A percentile compares a stretch with the other conserved stretches of the same genome.
Evolutionary conservation across 1,284 basidiomycete genomes (phyloP).

Genomic region (Ustilago nuda): DNA sequence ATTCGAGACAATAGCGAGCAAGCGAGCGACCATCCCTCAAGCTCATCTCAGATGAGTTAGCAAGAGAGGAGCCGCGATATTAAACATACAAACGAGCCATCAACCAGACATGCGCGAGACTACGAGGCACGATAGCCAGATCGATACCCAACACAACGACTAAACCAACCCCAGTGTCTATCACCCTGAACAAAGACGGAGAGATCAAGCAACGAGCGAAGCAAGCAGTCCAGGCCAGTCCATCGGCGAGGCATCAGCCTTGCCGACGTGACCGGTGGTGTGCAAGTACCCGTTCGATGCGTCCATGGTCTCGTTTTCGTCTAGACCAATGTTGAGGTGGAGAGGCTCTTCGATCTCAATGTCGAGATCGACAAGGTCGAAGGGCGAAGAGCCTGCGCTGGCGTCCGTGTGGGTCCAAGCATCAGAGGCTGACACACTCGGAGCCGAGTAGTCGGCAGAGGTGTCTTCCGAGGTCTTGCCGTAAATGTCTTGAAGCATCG

Average conservation of each 20-base stretch:
- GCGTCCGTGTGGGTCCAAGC: slow-evolving; percentile 21
- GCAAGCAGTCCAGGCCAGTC: slow-evolving; percentile 42
- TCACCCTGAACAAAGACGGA: slow-evolving; percentile 4
- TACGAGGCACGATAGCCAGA: slow-evolving; percentile 8
- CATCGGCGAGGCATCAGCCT: slow-evolving; percentile 16
- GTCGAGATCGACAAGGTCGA: slow-evolving; percentile 49
- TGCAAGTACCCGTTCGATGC: slow-evolving; percentile 3
- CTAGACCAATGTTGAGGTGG: slow-evolving; percentile 38
- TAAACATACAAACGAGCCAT: slow-evolving; percentile 21
- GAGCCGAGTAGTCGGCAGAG: slow-evolving; percentile 9
- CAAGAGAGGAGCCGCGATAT: not conserved
- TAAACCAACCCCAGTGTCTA: not conserved
- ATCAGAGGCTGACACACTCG: slow-evolving; percentile 10
- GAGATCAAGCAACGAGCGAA: slow-evolving; percentile 32
- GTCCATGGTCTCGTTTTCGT: slow-evolving; percentile 14
- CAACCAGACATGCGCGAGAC: not conserved
- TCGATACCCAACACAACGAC: slow-evolving; percentile 6
- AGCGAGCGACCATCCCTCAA: not conserved
- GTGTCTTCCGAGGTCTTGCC: slow-evolving; percentile 14
- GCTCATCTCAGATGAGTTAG: not conserved
- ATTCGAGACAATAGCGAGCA: slow-evolving; percentile 5
- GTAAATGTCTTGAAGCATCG: slow-evolving; percentile 50
- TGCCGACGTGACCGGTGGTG: slow-evolving; percentile 2
- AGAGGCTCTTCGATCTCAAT: slow-evolving; percentile 53
- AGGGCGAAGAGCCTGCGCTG: slow-evolving; percentile 45